Evolutionary conservation across 129 eudicot species (phyloP).

Genomic region (Glebionis coronaria): DNA sequence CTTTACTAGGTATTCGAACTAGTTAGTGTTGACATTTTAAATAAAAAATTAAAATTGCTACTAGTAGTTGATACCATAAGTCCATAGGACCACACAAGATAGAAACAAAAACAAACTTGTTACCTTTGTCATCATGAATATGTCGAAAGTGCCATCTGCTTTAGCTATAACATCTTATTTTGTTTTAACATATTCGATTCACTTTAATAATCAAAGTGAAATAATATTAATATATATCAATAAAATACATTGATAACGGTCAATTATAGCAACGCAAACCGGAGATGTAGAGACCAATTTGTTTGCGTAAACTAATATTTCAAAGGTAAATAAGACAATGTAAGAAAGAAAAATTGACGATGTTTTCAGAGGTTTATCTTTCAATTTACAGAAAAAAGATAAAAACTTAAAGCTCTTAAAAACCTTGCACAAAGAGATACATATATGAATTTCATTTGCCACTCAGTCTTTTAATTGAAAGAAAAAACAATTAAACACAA

Average conservation of each 20-base stretch:
- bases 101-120: constrained; percentile 13
- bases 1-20: no score
- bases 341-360: no score
- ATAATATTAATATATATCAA: not conserved
- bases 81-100: not conserved
- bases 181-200: constrained; percentile 93
- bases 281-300: not conserved
- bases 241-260: not conserved
- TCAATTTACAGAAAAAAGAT: no score
- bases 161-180: constrained; percentile 85
- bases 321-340: not conserved
- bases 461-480: no score
- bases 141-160: constrained; percentile 90
- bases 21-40: not conserved
- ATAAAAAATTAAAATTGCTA: not conserved
- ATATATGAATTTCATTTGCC: no score
- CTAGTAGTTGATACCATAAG: constrained; percentile 1
- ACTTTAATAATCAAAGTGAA: constrained; percentile 39
- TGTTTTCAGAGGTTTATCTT: no score
- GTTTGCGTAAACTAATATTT: not conserved
- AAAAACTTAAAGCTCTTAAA: no score
- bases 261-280: not conserved
- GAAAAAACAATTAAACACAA: no score
- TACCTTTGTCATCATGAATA: constrained; percentile 94
- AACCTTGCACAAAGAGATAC: no score